Evolutionary conservation across 2,329 filamentous ascomycete species (phyloP).

Genomic region (Aureobasidium sp.): DNA sequence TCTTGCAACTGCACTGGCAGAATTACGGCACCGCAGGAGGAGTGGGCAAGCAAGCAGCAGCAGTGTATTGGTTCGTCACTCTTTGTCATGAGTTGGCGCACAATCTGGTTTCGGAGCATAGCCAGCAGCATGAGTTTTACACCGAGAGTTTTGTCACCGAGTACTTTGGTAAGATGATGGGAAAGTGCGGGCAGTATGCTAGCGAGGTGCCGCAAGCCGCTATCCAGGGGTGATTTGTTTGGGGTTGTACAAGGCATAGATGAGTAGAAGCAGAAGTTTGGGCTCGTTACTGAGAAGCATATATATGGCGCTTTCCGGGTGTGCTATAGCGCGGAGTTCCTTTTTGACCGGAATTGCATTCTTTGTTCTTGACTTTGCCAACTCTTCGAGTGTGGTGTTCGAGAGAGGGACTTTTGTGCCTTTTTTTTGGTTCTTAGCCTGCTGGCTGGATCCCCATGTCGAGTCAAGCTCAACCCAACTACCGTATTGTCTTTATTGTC

Average conservation of each 20-base stretch:
- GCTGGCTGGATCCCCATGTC: no score
- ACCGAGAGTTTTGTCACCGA: constrained; percentile 72
- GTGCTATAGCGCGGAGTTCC: neutral
- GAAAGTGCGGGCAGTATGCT: constrained; percentile 33
- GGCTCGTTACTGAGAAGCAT: neutral
- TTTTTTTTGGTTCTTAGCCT: no score
- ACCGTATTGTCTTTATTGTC: no score
- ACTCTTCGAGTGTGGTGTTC: no score
- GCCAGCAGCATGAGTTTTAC: constrained; percentile 72
- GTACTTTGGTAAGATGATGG: constrained; percentile 64
- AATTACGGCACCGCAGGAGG: constrained; percentile 30
- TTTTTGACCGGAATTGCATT: neutral
- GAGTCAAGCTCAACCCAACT: no score
- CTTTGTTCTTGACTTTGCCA: neutral
- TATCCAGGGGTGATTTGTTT: neutral
- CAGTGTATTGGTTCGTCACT: constrained; percentile 91
- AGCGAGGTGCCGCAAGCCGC: neutral
- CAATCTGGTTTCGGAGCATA: constrained; percentile 74
- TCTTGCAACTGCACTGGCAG: constrained; percentile 62
- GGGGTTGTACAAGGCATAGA: neutral
- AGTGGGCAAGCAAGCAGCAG: constrained; percentile 55
- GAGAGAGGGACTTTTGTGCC: no score
- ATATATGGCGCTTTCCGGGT: neutral
- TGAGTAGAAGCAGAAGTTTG: neutral
- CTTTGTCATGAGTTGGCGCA: constrained; percentile 92